Base-by-base conservation (phyloP, 1,284 basidiomycete species). In the Ganoderma meredithae region DNA sequence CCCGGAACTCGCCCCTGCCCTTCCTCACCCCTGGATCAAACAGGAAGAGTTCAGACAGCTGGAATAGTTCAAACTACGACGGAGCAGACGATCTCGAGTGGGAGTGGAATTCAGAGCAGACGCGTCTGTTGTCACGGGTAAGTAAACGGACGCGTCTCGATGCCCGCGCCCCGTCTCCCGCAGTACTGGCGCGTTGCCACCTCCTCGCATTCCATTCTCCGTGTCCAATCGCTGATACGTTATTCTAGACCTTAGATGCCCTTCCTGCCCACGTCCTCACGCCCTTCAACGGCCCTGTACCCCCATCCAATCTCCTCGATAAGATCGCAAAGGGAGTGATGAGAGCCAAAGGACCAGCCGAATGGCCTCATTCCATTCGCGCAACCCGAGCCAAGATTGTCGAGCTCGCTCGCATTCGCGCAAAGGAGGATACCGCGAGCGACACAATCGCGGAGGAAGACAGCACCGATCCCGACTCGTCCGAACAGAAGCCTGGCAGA, bases 231-330 rank as follows among this genome's bases (percentile, higher is more conserved):
- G 53, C 44, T 70, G 60, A 68, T 44, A 60, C 65, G 43, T 33
- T 8, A 22, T n/a, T 61, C 25, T 70, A 93, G 93, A 93, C 93
- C 25, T 84, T 95, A 25, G 93, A 95, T 76, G 90, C 90, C 55
- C 86, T 94, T 69, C 93, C 93, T n/a, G 82, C 89, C 15, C 91
- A 94, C 75, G 84, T 94, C 31, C 83, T 93, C 76, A 95, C 92
- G 17, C 93, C 93, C 64, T 94, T 92, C 83, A 89, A 90, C 71
- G 92, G 93, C 36, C 84, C 88, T 56, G 86, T 94, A 19, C 93
- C 93, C 5, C 93, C 93, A 31, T 88, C 91, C 12, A 94, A 94
- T 77, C 85, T 94, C 22, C 87, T 95, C 71, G 92, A 95, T 79
- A 94, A 92, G 82, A 89, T 95, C 72, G 91, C 93, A 17, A 87